Evolutionary conservation across 129 eudicot species (phyloP).

Genomic region (Lactuca sativa): DNA sequence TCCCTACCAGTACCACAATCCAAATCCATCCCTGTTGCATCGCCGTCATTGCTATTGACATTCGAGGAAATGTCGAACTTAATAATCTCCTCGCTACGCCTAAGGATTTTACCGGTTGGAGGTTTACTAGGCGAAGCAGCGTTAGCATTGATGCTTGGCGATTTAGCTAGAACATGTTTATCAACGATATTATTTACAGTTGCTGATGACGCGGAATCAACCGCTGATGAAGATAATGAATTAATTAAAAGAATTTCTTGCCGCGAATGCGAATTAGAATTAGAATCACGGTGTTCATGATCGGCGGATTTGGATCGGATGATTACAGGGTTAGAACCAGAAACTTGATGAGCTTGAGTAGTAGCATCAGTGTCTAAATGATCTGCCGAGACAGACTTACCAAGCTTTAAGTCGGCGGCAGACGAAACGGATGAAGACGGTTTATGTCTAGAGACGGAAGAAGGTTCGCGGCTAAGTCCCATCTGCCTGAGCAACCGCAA

Average conservation of each 20-base stretch:
- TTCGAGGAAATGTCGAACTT: constrained; percentile 26
- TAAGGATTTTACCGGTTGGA: constrained; percentile 46
- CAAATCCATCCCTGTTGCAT: constrained; percentile 24
- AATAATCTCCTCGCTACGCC: constrained; percentile 41
- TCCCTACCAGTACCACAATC: constrained; percentile 34
- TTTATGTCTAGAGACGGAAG: constrained; percentile 43
- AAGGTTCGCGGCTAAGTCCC: constrained; percentile 57
- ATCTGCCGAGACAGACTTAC: constrained; percentile 53
- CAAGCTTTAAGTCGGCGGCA: constrained; percentile 23
- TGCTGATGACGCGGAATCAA: constrained; percentile 24
- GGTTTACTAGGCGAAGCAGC: constrained; percentile 61
- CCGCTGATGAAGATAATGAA: constrained; percentile 35
- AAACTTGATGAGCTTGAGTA: neutral
- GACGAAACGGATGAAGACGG: constrained; percentile 16
- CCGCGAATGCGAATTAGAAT: constrained; percentile 15
- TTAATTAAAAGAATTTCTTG: constrained; percentile 38
- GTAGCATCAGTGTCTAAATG: constrained; percentile 25
- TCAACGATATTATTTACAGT: constrained; percentile 45
- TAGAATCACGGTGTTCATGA: constrained; percentile 37
- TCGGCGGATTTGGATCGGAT: constrained; percentile 61
- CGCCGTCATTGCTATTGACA: constrained; percentile 31
- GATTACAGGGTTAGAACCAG: constrained; percentile 25
- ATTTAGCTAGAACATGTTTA: constrained; percentile 33
- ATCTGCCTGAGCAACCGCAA: constrained; percentile 63
- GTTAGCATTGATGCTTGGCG: constrained; percentile 27